These are phyloP conservation scores for Pythium utonaiense DNA, from an alignment of 352 stramenopile species.

Conservation along the genomic window DNA sequence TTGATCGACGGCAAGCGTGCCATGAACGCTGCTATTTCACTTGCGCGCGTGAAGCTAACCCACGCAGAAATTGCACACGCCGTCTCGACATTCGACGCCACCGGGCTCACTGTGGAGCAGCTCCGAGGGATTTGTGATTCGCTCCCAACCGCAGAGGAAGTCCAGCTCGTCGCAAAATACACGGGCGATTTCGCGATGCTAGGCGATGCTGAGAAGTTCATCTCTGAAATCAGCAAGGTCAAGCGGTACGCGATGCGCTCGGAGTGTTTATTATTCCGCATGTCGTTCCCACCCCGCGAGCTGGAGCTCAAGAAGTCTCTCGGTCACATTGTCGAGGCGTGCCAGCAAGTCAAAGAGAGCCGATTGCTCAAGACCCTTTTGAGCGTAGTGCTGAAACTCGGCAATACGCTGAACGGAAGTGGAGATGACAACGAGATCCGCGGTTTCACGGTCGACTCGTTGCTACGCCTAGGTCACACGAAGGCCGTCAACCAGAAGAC, in stretches of 20 bases:
- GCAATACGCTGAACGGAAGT: conserved; percentile 95
- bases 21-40: conserved; percentile 97
- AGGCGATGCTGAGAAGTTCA: conserved; percentile 87
- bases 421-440: conserved; percentile 86
- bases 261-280: conserved; percentile 80
- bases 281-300: conserved; percentile 66
- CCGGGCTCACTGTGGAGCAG: conserved; percentile 61
- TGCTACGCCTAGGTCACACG: conserved; percentile 91
- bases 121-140: conserved; percentile 92
- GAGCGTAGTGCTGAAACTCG: conserved; percentile 96
- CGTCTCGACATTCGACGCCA: conserved; percentile 64
- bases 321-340: conserved; percentile 84
- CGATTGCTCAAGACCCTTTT: conserved; percentile 92
- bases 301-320: conserved; percentile 83
- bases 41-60: conserved; percentile 92
- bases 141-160: conserved; percentile 92
- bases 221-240: conserved; percentile 82
- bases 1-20: conserved; percentile 95
- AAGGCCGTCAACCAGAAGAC: conserved; percentile 98
- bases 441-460: conserved; percentile 95
- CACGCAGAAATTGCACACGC: conserved; percentile 86
- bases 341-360: conserved; percentile 92
- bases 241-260: conserved; percentile 60
- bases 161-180: conserved; percentile 76
- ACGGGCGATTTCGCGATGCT: conserved; percentile 55